Conservation (phyloP, 1,284 basidiomycete genomes). For the Marasmius sp. region DNA sequence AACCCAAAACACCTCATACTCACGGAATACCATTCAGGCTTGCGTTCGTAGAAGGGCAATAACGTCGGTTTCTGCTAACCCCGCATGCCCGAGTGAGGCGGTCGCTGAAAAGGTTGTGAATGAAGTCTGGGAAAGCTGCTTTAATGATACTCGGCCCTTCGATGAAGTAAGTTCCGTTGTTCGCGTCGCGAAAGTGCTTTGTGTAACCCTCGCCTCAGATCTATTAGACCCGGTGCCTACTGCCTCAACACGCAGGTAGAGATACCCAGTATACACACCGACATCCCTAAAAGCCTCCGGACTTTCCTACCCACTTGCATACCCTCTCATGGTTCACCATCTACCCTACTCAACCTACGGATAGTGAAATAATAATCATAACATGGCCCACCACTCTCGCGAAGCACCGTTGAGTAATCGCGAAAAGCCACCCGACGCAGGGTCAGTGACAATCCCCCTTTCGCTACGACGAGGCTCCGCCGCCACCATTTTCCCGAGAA, state of each 20-base stretch:
- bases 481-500: too few species aligned
- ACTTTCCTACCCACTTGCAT: too few species aligned
- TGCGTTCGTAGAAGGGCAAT: conserved; percentile 90
- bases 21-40: conserved; percentile 43
- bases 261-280: too few species aligned
- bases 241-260: too few species aligned
- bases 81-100: conserved; percentile 74
- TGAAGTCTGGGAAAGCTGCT: conserved; percentile 96
- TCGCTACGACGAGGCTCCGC: not conserved
- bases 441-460: too few species aligned
- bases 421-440: too few species aligned
- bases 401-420: too few species aligned
- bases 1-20: conserved; percentile 4
- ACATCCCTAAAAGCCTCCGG: too few species aligned
- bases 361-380: too few species aligned
- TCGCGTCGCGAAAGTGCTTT: conserved; percentile 13
- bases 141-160: conserved; percentile 93
- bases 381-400: too few species aligned
- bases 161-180: conserved; percentile 72
- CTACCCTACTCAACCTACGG: too few species aligned
- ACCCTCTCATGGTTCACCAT: too few species aligned
- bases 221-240: not conserved
- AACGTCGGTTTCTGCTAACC: conserved; percentile 79
- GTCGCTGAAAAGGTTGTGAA: conserved; percentile 89
- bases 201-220: not conserved